A percentile compares a stretch with the other conserved stretches of the same genome.
phyloP scores from a whole-genome alignment of 1,284 basidiomycete species.

The Ganoderma lingzhi region DNA sequence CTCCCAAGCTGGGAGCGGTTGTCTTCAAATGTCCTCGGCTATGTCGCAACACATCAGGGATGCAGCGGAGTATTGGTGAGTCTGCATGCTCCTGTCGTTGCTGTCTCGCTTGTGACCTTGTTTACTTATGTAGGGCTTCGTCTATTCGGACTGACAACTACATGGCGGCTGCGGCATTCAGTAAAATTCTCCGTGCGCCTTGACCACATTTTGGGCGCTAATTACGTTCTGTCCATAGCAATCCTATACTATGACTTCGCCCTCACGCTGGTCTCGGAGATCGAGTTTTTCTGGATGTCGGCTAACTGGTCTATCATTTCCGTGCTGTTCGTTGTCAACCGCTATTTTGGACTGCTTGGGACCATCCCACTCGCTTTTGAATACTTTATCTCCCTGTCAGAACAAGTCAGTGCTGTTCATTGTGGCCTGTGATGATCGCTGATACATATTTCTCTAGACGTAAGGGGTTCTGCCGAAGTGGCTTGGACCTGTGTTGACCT shows the following conservation, averaged over 20 bases:
- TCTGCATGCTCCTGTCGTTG: not conserved
- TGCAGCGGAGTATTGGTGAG: slow-evolving; percentile 29
- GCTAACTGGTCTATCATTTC: slow-evolving; percentile 25
- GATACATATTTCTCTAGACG: not conserved
- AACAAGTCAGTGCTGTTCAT: slow-evolving; percentile 15
- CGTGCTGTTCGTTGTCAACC: slow-evolving; percentile 27
- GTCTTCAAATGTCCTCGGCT: not conserved
- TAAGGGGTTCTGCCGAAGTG: not conserved
- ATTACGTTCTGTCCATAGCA: slow-evolving; percentile 14
- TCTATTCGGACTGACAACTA: slow-evolving; percentile 24
- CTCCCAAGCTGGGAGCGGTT: not conserved
- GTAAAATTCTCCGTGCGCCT: slow-evolving; percentile 12
- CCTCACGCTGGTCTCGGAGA: slow-evolving; percentile 27
- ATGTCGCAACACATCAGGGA: slow-evolving; percentile 14
- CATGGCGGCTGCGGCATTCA: slow-evolving; percentile 19
- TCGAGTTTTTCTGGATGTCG: slow-evolving; percentile 33
- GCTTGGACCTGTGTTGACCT: not conserved
- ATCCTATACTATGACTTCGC: slow-evolving; percentile 35
- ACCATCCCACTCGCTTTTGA: slow-evolving; percentile 26
- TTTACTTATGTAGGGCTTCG: slow-evolving; percentile 21
- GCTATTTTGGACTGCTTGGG: slow-evolving; percentile 29
- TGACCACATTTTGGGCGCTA: not conserved
- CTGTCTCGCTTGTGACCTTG: slow-evolving; percentile 22
- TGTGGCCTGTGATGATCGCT: not conserved
- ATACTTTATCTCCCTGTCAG: slow-evolving; percentile 24